A percentile compares a stretch with the other conserved stretches of the same genome.
phyloP scores from a whole-genome alignment of 192 early-diverging fungal genomes.

The Rhizophagus prolifer region DNA sequence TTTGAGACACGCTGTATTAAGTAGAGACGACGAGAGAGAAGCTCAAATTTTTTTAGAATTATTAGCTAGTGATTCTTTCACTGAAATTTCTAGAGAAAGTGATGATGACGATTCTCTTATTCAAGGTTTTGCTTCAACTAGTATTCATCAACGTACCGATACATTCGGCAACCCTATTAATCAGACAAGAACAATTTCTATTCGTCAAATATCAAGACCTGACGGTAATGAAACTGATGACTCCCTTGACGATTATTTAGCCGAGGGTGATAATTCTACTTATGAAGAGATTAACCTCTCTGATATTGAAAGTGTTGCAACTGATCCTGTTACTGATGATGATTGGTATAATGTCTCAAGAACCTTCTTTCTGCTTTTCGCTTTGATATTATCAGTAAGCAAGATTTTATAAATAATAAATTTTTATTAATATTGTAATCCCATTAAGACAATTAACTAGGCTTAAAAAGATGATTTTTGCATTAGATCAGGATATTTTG shows the following conservation, averaged over 20 bases:
- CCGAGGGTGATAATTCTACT: neutral
- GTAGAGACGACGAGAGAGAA: neutral
- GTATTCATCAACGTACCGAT: neutral
- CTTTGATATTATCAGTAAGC: no score
- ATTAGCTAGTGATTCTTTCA: neutral
- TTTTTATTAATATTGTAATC: no score
- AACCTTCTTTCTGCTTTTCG: no score
- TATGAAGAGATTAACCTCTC: neutral
- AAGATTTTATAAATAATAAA: no score
- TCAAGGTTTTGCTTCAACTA: neutral
- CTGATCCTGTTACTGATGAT: neutral
- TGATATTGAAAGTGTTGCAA: neutral
- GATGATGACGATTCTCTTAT: neutral
- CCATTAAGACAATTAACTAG: no score
- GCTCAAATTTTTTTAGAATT: neutral
- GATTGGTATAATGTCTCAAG: neutral
- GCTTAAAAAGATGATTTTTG: neutral
- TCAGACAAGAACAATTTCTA: neutral
- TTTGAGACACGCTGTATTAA: neutral
- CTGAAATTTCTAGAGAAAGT: neutral
- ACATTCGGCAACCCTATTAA: neutral
- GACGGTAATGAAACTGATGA: neutral
- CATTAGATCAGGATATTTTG: conserved; percentile 45
- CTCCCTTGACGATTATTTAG: neutral
- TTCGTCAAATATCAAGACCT: neutral